Evolutionary conservation across 768 basidiomycete species (phyloP), one percentile per base, ranked within the genome.

Genomic region (Mycena latifolia): DNA sequence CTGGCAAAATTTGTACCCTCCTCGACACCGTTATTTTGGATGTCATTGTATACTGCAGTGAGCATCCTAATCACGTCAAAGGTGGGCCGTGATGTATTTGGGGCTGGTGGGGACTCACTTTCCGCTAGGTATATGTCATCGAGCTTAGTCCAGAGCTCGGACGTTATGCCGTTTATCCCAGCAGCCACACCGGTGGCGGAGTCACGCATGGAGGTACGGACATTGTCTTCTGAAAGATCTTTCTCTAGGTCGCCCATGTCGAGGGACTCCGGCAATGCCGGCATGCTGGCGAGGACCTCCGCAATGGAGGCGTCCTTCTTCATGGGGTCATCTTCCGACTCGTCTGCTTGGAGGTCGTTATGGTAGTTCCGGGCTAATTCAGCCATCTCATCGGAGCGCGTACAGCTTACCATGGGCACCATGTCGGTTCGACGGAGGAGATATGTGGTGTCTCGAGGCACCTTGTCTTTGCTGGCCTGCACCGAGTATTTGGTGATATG

Each of bases 71-170:
- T 8, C 8, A 53, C 52, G 18, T 53, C 12, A 9, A 53, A 37
- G 2, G 5, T 20, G 4, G 22, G 12, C 14, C 14, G 20, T 3
- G 33, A 7, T 1, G 5, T 24, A n/a, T 37, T 14, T 10, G 24
- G 46, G 25, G 6, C 24, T 2, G 46, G 46, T 12, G 12, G 12
- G 9, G 10, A 3, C 24, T 47, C 10, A 15, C 24, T 12, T 5
- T 43, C 46, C 11, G 46, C 22, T 24, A 20, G 24, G 14, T 8
- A 47, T 4, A 50, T 50, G 5, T 27, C 48, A 11, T 50, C 17
- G 7, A 77, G 3, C 1, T 57, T 67, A 18, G 22, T n/a, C 64
- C 64, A 65, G 3, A 59, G 28, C 29, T 65, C 64, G 3, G 56
- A 54, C 8, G 29, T 51, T 1, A 60, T 54, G 10, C 64, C 57